phyloP scores from a whole-genome alignment of 805 yeast species.

The Yarrowia sp. region DNA sequence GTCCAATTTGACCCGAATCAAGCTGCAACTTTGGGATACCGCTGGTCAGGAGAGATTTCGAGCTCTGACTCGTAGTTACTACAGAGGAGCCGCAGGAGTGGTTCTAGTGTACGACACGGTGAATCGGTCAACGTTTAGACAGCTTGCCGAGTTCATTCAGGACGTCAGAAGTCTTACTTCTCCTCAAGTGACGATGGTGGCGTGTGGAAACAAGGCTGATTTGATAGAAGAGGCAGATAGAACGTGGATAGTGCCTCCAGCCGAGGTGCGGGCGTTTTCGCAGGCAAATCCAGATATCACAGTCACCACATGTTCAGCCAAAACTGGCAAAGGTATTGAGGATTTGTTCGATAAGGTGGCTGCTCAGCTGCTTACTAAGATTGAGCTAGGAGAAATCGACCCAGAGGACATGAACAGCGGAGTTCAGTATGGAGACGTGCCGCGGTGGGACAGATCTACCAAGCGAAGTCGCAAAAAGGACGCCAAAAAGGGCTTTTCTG shows the following conservation, averaged over 20 bases:
- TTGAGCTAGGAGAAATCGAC: slow-evolving; percentile 57
- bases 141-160: slow-evolving; percentile 84
- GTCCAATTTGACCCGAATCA: slow-evolving; percentile 91
- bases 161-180: slow-evolving; percentile 91
- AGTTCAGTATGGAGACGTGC: slow-evolving; percentile 60
- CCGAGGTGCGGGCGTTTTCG: slow-evolving; percentile 51
- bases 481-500: slow-evolving; percentile 28
- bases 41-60: slow-evolving; percentile 97
- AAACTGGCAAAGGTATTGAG: slow-evolving; percentile 54
- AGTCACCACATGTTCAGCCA: slow-evolving; percentile 54
- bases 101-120: slow-evolving; percentile 93
- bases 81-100: slow-evolving; percentile 97
- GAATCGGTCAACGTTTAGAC: slow-evolving; percentile 89
- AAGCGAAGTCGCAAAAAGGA: slow-evolving; percentile 21
- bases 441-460: slow-evolving; percentile 50
- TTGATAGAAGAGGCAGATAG: slow-evolving; percentile 55
- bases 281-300: slow-evolving; percentile 49
- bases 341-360: slow-evolving; percentile 54
- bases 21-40: slow-evolving; percentile 95
- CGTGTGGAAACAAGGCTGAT: slow-evolving; percentile 92
- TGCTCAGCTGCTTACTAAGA: slow-evolving; percentile 54
- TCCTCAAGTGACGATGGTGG: slow-evolving; percentile 86
- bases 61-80: slow-evolving; percentile 91
- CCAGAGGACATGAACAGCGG: slow-evolving; percentile 58
- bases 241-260: slow-evolving; percentile 47